Evolutionary conservation across 2,329 filamentous ascomycete species (phyloP).

Genomic region (Botrytis fabae): DNA sequence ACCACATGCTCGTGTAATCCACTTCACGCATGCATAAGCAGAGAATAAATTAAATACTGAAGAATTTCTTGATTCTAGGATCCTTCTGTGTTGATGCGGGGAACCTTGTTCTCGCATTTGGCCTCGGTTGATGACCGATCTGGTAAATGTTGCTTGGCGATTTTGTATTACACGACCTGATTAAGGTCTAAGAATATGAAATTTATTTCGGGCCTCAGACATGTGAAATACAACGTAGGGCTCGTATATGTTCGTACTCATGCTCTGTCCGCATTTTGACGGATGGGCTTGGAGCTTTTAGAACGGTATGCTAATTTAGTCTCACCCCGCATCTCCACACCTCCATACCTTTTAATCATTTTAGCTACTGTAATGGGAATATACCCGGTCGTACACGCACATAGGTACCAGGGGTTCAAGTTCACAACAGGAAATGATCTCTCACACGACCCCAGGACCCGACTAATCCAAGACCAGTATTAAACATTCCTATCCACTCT

Average conservation of each 20-base stretch:
- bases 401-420: slow-evolving; percentile 9
- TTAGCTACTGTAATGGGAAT: neutral
- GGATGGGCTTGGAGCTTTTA: neutral
- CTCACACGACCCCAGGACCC: neutral
- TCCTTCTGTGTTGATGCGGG: neutral
- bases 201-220: neutral
- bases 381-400: neutral
- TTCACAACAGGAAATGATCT: neutral
- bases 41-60: neutral
- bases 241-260: neutral
- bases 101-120: neutral
- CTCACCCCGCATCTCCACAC: neutral
- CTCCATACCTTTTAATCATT: neutral
- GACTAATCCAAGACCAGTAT: neutral
- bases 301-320: neutral
- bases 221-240: neutral
- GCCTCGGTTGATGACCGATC: neutral
- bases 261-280: neutral
- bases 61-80: neutral
- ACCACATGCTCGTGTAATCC: neutral
- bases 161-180: neutral
- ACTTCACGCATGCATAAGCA: neutral
- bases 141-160: neutral
- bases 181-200: neutral
- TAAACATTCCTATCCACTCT: neutral